phyloP scores from a whole-genome alignment of 164 flowering plant species.

The Vitis rupestris region DNA sequence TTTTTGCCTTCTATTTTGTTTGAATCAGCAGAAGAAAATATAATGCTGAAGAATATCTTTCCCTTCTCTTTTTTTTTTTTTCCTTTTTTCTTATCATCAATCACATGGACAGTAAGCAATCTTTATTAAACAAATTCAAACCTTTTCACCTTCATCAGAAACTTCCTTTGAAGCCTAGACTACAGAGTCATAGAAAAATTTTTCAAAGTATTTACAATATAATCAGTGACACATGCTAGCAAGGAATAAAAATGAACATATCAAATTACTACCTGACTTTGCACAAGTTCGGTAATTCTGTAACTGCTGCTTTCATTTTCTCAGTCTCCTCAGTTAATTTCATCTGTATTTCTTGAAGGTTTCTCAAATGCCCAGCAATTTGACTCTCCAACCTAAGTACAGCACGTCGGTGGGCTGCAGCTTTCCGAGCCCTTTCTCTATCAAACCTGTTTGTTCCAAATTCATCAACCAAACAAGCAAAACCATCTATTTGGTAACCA shows the following conservation, averaged over 20 bases:
- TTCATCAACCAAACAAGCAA: neutral
- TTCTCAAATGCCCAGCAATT: slow-evolving; percentile 37
- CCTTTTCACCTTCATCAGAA: too few species aligned
- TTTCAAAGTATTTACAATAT: too few species aligned
- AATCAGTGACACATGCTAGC: neutral
- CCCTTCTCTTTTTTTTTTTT: too few species aligned
- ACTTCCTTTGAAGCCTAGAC: too few species aligned
- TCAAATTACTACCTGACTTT: slow-evolving; percentile 42
- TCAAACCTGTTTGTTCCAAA: slow-evolving; percentile 39
- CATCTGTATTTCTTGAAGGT: slow-evolving; percentile 29
- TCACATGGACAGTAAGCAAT: too few species aligned
- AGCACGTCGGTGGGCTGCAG: slow-evolving; percentile 52
- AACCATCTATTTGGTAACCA: neutral
- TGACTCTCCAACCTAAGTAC: slow-evolving; percentile 64
- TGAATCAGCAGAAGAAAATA: too few species aligned
- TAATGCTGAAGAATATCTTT: too few species aligned
- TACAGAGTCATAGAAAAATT: too few species aligned
- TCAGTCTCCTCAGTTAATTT: slow-evolving; percentile 35
- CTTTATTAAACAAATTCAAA: too few species aligned
- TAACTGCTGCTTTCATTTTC: slow-evolving; percentile 31
- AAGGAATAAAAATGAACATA: neutral
- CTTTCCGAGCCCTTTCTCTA: slow-evolving; percentile 54
- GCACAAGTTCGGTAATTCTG: slow-evolving; percentile 47
- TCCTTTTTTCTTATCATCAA: too few species aligned
- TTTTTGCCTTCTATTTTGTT: too few species aligned